A percentile compares a stretch with the other conserved stretches of the same genome.
Conservation (phyloP, 2,329 filamentous ascomycete species). For the Colletotrichum destructivum region DNA sequence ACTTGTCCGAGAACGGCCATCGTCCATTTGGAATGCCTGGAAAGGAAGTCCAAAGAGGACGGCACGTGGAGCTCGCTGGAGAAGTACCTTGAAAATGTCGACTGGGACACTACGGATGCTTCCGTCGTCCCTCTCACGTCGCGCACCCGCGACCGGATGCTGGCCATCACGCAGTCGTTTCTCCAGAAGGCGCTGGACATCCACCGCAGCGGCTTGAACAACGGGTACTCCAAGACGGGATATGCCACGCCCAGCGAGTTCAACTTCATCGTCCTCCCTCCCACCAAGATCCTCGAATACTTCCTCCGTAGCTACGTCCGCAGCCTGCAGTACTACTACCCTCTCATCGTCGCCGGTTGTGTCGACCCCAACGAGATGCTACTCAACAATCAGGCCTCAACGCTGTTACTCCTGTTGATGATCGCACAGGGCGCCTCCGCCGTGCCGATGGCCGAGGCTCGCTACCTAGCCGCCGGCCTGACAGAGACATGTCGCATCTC, state of each 20-base stretch:
- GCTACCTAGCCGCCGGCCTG: slow-evolving; percentile 76
- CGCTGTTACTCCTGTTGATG: slow-evolving; percentile 78
- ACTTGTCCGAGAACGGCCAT: slow-evolving; percentile 65
- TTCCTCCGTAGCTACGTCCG: slow-evolving; percentile 78
- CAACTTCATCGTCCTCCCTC: slow-evolving; percentile 77
- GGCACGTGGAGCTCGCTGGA: slow-evolving; percentile 63
- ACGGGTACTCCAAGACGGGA: slow-evolving; percentile 56
- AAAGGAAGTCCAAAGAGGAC: slow-evolving; percentile 64
- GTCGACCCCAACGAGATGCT: slow-evolving; percentile 79
- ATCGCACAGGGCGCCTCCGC: slow-evolving; percentile 79
- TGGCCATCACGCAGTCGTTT: slow-evolving; percentile 80
- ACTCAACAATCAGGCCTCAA: slow-evolving; percentile 76
- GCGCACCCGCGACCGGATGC: slow-evolving; percentile 75
- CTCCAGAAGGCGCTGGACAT: slow-evolving; percentile 80
- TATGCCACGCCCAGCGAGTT: slow-evolving; percentile 66
- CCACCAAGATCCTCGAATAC: slow-evolving; percentile 76
- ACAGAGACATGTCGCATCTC: slow-evolving; percentile 81
- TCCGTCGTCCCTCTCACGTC: slow-evolving; percentile 62
- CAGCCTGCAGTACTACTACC: slow-evolving; percentile 77
- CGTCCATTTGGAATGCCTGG: slow-evolving; percentile 66
- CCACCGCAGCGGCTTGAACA: slow-evolving; percentile 68
- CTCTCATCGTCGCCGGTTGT: slow-evolving; percentile 71
- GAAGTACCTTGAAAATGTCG: slow-evolving; percentile 55
- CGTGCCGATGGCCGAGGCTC: slow-evolving; percentile 76
- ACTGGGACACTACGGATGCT: slow-evolving; percentile 55